Percentiles rank a stretch among this genome's conserved stretches.
Evolutionary conservation across 495 filamentous ascomycete genomes (phyloP).

Genomic region (Aspergillus diversus): DNA sequence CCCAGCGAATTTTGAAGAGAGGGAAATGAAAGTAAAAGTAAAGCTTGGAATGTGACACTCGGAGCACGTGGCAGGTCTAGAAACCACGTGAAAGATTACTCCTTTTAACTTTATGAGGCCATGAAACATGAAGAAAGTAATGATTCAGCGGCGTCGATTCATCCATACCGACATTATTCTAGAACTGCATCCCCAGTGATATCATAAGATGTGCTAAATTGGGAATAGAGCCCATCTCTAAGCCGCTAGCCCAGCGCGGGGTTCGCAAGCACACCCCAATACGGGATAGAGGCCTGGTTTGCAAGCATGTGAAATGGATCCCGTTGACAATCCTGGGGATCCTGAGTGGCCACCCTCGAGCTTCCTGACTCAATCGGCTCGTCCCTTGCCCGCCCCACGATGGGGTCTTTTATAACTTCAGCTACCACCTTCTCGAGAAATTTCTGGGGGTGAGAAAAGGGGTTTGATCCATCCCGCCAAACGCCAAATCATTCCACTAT

Average conservation of each 20-base stretch:
- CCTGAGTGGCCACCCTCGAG: conserved; percentile 6
- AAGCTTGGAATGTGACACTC: too few relatives aligned
- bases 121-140: not conserved
- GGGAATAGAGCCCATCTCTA: not conserved
- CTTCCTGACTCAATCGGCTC: not conserved
- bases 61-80: too few relatives aligned
- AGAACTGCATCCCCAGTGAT: not conserved
- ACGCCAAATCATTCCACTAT: conserved; percentile 26
- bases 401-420: not conserved
- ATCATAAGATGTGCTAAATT: conserved; percentile 12
- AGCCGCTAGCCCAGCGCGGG: conserved; percentile 27
- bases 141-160: not conserved
- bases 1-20: too few relatives aligned
- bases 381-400: not conserved
- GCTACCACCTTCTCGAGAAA: not conserved
- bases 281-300: conserved; percentile 15
- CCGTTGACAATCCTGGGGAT: not conserved
- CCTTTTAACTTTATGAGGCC: too few relatives aligned
- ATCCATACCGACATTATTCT: not conserved
- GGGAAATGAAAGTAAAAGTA: too few relatives aligned
- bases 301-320: conserved; percentile 15
- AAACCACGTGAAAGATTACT: not conserved
- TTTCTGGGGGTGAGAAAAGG: not conserved
- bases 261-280: conserved; percentile 38
- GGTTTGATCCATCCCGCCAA: not conserved